These are phyloP conservation scores for Aureobasidium sp. DNA, from an alignment of 2,329 filamentous ascomycete genomes.

Conservation along the genomic window DNA sequence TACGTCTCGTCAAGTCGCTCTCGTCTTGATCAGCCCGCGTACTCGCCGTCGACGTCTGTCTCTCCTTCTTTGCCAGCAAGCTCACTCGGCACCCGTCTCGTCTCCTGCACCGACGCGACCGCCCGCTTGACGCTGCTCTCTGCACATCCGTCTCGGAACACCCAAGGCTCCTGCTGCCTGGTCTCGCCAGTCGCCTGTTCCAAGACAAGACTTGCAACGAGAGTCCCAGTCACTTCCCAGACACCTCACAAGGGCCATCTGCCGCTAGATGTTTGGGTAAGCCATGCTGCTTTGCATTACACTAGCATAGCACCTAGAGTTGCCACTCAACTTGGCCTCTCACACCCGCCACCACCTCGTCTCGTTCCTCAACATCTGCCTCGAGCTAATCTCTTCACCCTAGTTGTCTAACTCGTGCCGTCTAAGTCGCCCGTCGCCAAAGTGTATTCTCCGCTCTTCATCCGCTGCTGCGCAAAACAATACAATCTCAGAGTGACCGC, in stretches of 20 bases:
- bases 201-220: background rate
- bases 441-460: constrained; percentile 66
- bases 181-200: background rate
- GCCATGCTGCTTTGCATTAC: constrained; percentile 7
- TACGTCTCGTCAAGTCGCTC: background rate
- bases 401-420: background rate
- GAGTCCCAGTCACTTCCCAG: constrained; percentile 6
- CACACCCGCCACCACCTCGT: constrained; percentile 18
- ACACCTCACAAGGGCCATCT: constrained; percentile 12
- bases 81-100: background rate
- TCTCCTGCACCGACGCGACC: background rate
- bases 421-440: constrained; percentile 42
- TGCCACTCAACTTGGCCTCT: constrained; percentile 17
- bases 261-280: constrained; percentile 16
- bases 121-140: background rate
- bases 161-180: background rate
- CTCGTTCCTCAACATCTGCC: background rate
- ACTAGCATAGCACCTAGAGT: constrained; percentile 11
- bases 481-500: constrained; percentile 39
- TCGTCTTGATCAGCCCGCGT: background rate
- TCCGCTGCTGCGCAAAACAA: constrained; percentile 45
- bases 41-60: background rate
- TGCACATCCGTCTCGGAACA: background rate
- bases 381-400: background rate
- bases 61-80: background rate